Evolutionary conservation across 345 rosid species (phyloP).

Genomic region (Adansonia digitata): DNA sequence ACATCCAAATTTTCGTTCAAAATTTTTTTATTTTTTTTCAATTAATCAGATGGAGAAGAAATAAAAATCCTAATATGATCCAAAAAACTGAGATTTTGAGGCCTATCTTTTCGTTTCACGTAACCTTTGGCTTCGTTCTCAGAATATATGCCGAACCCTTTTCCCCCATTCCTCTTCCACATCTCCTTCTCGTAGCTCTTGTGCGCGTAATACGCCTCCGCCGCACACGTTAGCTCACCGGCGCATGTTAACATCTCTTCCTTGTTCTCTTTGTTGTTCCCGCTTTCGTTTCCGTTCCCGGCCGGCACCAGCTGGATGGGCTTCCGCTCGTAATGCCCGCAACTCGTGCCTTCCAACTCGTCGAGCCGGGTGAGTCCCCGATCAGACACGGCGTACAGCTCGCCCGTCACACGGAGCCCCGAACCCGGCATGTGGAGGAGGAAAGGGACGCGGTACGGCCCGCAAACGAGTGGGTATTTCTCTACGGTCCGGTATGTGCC

Average conservation of each 20-base stretch:
- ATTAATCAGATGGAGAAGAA: conserved; percentile 35
- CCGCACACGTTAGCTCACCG: conserved; percentile 19
- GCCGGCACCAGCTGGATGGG: conserved; percentile 29
- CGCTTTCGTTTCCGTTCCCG: not conserved
- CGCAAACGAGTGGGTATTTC: conserved; percentile 70
- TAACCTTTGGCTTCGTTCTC: conserved; percentile 68
- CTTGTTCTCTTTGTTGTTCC: not conserved
- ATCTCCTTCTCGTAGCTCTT: conserved; percentile 52
- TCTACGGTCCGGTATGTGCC: conserved; percentile 46
- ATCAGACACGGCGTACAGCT: conserved; percentile 63
- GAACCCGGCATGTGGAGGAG: conserved; percentile 68
- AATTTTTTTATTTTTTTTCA: conserved; percentile 19
- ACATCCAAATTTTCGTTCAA: not conserved
- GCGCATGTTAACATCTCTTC: not conserved
- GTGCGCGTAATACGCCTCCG: conserved; percentile 67
- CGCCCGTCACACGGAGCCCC: conserved; percentile 59
- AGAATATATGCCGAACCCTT: conserved; percentile 45
- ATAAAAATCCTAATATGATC: conserved; percentile 63
- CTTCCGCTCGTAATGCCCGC: conserved; percentile 57
- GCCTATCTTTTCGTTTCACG: conserved; percentile 62
- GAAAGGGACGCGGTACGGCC: conserved; percentile 80
- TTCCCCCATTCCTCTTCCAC: conserved; percentile 47
- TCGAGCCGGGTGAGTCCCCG: conserved; percentile 56
- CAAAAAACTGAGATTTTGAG: conserved; percentile 54
- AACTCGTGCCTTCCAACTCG: conserved; percentile 65